Conservation (phyloP, 2,329 filamentous ascomycete species). For the Aspergillus glaucus region DNA sequence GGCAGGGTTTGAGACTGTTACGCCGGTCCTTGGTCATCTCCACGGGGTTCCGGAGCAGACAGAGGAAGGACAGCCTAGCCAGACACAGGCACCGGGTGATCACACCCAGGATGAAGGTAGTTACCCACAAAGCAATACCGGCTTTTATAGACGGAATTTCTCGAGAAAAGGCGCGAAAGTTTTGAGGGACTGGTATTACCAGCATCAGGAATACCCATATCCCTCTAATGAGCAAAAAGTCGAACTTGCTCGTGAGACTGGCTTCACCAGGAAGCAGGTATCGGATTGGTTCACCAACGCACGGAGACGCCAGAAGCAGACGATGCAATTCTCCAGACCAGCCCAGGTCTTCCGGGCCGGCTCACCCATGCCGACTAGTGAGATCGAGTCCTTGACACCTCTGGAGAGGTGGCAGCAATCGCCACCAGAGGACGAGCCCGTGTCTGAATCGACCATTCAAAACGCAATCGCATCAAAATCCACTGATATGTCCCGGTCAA, state of each 20-base stretch:
- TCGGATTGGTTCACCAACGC: constrained; percentile 50
- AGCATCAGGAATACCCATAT: constrained; percentile 44
- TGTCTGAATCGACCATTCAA: constrained; percentile 35
- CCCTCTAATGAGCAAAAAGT: constrained; percentile 44
- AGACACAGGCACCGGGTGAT: not conserved
- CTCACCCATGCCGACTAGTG: constrained; percentile 39
- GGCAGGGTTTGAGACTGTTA: constrained; percentile 42
- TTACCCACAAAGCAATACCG: not conserved
- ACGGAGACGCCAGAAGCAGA: constrained; percentile 42
- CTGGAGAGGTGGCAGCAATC: constrained; percentile 43
- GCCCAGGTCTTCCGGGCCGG: constrained; percentile 31
- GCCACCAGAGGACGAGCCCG: constrained; percentile 43
- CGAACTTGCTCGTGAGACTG: constrained; percentile 37
- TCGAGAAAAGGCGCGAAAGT: constrained; percentile 41
- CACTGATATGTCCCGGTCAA: not conserved
- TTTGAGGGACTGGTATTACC: constrained; percentile 43
- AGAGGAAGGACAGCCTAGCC: constrained; percentile 7
- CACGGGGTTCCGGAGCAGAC: constrained; percentile 43
- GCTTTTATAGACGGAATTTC: constrained; percentile 28
- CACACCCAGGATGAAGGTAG: not conserved
- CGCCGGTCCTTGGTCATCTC: constrained; percentile 45
- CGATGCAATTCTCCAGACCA: constrained; percentile 15
- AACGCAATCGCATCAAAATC: constrained; percentile 23
- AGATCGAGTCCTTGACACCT: constrained; percentile 37
- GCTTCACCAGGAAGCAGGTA: constrained; percentile 42